These are phyloP conservation scores for Periconia sp. DNA, from an alignment of 2,329 filamentous ascomycete species.

Conservation along the genomic window DNA sequence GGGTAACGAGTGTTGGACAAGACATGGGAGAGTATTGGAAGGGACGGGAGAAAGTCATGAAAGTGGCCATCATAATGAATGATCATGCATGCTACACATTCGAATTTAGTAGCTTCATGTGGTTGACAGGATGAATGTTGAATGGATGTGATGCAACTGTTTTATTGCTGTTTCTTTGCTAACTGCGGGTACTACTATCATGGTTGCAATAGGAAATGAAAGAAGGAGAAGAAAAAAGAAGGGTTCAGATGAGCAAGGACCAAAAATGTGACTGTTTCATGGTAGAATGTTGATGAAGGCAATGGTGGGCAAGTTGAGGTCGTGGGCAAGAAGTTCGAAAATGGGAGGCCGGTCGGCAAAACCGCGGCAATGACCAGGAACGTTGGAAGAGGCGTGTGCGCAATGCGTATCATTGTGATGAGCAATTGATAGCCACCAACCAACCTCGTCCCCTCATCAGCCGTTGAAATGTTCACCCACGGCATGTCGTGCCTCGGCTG, in stretches of 20 bases:
- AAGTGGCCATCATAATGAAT: too few relatives aligned
- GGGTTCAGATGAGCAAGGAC: too few relatives aligned
- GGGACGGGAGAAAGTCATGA: not conserved
- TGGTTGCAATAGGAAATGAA: too few relatives aligned
- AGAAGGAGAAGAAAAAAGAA: too few relatives aligned
- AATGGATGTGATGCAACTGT: not conserved
- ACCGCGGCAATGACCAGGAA: constrained; percentile 8
- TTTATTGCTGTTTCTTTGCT: not conserved
- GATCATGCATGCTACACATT: not conserved
- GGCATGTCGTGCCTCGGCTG: constrained; percentile 15
- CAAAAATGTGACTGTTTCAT: too few relatives aligned
- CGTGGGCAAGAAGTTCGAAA: constrained; percentile 1
- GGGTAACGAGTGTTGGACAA: constrained; percentile 4
- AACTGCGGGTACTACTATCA: not conserved
- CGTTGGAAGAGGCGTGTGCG: not conserved
- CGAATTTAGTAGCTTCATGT: not conserved
- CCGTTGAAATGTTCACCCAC: constrained; percentile 5
- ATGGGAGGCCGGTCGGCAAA: constrained; percentile 3
- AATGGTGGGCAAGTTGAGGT: not conserved
- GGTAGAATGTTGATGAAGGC: not conserved
- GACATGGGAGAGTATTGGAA: constrained; percentile 6
- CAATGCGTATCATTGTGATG: not conserved
- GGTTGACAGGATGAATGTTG: not conserved
- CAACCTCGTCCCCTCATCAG: constrained; percentile 15
- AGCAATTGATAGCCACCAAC: not conserved